Conservation (phyloP, 164 flowering plant genomes). For the Stephania japonica region DNA sequence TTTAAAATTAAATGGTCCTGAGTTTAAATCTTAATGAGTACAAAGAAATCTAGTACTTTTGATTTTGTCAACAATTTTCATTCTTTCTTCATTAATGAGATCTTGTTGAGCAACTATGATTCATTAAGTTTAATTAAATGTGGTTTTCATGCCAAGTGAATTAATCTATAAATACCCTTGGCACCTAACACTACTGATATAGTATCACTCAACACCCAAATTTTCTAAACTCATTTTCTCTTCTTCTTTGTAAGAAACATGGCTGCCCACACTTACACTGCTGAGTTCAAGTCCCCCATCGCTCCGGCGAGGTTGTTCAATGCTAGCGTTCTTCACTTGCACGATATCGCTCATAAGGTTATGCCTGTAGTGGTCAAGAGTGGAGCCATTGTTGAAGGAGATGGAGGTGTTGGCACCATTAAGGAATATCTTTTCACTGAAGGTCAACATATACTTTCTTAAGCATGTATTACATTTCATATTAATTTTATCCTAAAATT, state of each 20-base stretch:
- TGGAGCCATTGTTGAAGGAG: neutral
- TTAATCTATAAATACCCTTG: neutral
- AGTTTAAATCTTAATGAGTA: too few relatives aligned
- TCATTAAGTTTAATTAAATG: too few relatives aligned
- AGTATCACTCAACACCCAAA: too few relatives aligned
- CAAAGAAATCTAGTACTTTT: too few relatives aligned
- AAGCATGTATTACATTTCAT: too few relatives aligned
- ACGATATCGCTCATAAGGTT: neutral
- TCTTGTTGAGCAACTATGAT: too few relatives aligned
- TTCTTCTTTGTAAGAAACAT: neutral
- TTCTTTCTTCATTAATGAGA: too few relatives aligned
- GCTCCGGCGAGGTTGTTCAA: neutral
- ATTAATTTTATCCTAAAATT: neutral
- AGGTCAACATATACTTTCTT: neutral
- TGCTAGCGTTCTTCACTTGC: neutral
- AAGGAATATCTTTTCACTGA: neutral
- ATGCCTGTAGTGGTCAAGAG: neutral
- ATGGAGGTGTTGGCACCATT: neutral
- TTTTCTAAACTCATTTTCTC: too few relatives aligned
- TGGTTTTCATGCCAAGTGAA: too few relatives aligned
- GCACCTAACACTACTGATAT: too few relatives aligned
- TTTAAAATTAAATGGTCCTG: too few relatives aligned
- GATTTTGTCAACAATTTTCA: too few relatives aligned
- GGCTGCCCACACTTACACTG: neutral
- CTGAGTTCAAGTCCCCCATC: neutral